A percentile compares a stretch with the other conserved stretches of the same genome.
Evolutionary conservation across 768 basidiomycete genomes (phyloP).

Genomic region (Rhodocollybia butyracea): DNA sequence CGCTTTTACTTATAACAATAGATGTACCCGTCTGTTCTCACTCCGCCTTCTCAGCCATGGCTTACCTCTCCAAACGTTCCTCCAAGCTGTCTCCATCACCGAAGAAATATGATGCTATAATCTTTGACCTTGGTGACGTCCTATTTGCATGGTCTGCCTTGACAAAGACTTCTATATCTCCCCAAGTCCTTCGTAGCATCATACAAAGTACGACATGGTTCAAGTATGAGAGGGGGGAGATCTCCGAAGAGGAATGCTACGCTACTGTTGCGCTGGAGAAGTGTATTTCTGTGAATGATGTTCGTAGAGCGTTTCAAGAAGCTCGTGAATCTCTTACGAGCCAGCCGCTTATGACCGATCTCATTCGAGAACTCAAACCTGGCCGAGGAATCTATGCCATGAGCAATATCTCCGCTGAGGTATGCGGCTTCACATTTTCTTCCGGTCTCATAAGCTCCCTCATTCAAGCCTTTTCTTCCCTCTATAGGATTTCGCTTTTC

Average conservation of each 20-base stretch:
- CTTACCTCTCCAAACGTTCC: too few species aligned
- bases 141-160: constrained; percentile 51
- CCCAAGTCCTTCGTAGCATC: constrained; percentile 37
- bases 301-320: constrained; percentile 41
- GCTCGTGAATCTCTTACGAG: constrained; percentile 46
- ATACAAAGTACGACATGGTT: constrained; percentile 46
- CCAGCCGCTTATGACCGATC: constrained; percentile 38
- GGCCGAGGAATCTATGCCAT: constrained; percentile 46
- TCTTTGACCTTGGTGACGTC: constrained; percentile 59
- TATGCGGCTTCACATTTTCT: too few species aligned
- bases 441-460: too few species aligned
- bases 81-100: background rate
- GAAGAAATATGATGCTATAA: constrained; percentile 28
- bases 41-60: too few species aligned
- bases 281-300: constrained; percentile 30
- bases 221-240: constrained; percentile 48
- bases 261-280: constrained; percentile 36
- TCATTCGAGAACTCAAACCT: constrained; percentile 44
- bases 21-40: too few species aligned
- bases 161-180: constrained; percentile 40
- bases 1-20: too few species aligned
- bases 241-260: constrained; percentile 46
- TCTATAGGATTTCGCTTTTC: constrained; percentile 37
- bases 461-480: background rate
- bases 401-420: constrained; percentile 55